Conservation (phyloP, 176 grass and related monocot species). For the Pontederia crassipes region DNA sequence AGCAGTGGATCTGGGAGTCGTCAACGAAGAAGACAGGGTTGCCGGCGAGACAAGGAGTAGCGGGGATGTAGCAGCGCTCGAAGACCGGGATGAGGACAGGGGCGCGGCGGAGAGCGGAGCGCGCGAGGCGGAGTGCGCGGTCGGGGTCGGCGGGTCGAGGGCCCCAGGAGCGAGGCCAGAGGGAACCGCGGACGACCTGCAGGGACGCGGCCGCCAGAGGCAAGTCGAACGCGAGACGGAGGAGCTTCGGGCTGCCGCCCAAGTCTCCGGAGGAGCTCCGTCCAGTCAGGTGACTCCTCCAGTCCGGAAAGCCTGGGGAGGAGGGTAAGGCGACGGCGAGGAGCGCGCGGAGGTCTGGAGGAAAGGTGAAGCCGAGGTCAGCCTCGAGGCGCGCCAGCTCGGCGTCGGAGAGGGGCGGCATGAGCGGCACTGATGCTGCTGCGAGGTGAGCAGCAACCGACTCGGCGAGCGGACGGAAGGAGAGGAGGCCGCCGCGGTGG, state of each 20-base stretch:
- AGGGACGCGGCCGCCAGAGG: slow-evolving; percentile 41
- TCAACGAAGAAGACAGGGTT: slow-evolving; percentile 91
- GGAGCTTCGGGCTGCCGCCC: background rate
- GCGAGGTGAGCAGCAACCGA: slow-evolving; percentile 55
- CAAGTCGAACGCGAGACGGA: slow-evolving; percentile 38
- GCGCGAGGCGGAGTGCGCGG: slow-evolving; percentile 45
- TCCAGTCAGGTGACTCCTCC: slow-evolving; percentile 17
- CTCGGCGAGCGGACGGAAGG: slow-evolving; percentile 43
- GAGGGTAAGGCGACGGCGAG: slow-evolving; percentile 50
- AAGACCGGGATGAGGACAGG: slow-evolving; percentile 68
- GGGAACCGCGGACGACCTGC: slow-evolving; percentile 39
- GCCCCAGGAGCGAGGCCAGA: slow-evolving; percentile 77
- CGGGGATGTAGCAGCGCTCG: slow-evolving; percentile 78
- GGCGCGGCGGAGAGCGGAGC: slow-evolving; percentile 53
- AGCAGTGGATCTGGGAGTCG: slow-evolving; percentile 79
- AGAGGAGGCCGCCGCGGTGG: slow-evolving; percentile 49
- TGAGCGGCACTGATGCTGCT: slow-evolving; percentile 30
- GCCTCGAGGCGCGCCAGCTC: slow-evolving; percentile 69
- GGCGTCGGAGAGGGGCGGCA: slow-evolving; percentile 41
- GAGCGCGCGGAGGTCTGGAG: slow-evolving; percentile 73
- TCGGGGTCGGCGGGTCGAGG: slow-evolving; percentile 43
- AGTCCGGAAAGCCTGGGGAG: slow-evolving; percentile 59
- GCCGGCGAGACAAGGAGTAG: slow-evolving; percentile 55
- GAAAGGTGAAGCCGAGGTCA: slow-evolving; percentile 65
- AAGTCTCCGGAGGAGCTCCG: too few species aligned